phyloP scores from a whole-genome alignment of 768 basidiomycete species.

The Mycena latifolia region DNA sequence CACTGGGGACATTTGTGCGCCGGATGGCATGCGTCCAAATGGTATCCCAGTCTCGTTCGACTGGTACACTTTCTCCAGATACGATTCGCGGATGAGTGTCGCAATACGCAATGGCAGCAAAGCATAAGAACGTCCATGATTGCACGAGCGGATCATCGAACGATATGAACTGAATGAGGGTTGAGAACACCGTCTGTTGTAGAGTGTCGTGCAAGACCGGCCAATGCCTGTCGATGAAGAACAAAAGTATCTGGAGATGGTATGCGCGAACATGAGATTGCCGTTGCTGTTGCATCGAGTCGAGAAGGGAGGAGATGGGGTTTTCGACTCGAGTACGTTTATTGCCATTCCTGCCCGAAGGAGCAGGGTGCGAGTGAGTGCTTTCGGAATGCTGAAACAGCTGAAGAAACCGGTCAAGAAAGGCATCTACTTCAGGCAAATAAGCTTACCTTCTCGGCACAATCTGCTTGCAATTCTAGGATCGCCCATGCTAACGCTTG shows the following conservation, averaged over 20 bases:
- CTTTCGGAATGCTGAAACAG: constrained; percentile 76
- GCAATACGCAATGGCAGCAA: constrained; percentile 77
- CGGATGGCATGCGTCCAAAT: constrained; percentile 89
- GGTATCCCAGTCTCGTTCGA: constrained; percentile 73
- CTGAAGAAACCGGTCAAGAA: constrained; percentile 49
- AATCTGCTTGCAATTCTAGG: constrained; percentile 85
- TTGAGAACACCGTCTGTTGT: constrained; percentile 66
- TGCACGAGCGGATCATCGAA: constrained; percentile 76
- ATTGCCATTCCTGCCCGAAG: constrained; percentile 41
- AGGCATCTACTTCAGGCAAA: constrained; percentile 2
- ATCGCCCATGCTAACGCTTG: constrained; percentile 86
- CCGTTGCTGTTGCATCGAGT: constrained; percentile 55
- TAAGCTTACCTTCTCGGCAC: constrained; percentile 68
- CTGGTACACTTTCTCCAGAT: constrained; percentile 29
- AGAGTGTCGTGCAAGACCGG: constrained; percentile 65
- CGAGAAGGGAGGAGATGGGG: constrained; percentile 69
- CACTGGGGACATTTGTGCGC: constrained; percentile 71
- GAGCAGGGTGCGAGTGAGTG: constrained; percentile 47
- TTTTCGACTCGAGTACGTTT: constrained; percentile 71
- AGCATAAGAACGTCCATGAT: constrained; percentile 87
- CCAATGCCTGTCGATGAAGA: constrained; percentile 89
- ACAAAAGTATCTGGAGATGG: constrained; percentile 84
- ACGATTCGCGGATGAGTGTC: constrained; percentile 44
- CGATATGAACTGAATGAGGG: constrained; percentile 71
- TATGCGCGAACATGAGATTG: constrained; percentile 52